Percentiles rank a stretch among this genome's conserved stretches.
Evolutionary conservation across 805 yeast species (phyloP).

Genomic region (Suhomyces canberraensis): DNA sequence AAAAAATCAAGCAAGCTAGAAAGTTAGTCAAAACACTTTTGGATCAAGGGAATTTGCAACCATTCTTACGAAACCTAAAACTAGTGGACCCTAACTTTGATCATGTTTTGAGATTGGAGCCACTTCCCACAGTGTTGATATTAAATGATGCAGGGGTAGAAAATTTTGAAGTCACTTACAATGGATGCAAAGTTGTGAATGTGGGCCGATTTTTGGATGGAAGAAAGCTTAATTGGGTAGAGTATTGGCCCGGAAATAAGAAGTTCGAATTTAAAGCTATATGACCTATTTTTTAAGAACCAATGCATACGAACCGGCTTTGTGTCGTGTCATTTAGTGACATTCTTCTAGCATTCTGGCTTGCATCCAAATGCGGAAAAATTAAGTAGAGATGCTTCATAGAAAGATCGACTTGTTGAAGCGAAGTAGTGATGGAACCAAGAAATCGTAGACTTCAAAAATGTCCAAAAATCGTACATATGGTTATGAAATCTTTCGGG

Average conservation of each 20-base stretch:
- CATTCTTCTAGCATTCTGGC: no score
- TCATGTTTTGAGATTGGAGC: constrained; percentile 64
- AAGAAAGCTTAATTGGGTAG: constrained; percentile 59
- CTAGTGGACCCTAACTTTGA: constrained; percentile 72
- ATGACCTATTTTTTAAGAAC: constrained; percentile 30
- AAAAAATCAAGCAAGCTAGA: constrained; percentile 57
- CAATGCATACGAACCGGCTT: no score
- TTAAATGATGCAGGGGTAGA: constrained; percentile 73
- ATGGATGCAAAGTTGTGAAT: constrained; percentile 78
- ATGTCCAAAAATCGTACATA: no score
- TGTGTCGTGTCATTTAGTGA: no score
- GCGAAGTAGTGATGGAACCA: no score
- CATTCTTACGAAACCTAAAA: constrained; percentile 59
- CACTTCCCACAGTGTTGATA: constrained; percentile 65
- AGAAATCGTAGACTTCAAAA: no score
- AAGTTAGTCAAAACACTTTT: constrained; percentile 74
- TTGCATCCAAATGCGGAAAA: no score
- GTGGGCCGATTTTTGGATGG: constrained; percentile 36
- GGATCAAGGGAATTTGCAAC: constrained; percentile 86
- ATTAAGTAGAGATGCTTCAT: not conserved
- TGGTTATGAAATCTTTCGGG: no score
- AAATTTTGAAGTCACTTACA: constrained; percentile 69
- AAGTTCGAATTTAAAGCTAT: constrained; percentile 47
- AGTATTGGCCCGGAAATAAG: constrained; percentile 62
- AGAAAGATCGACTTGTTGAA: no score